Conservation (phyloP, 2,329 filamentous ascomycete genomes). For the Macroventuria anomochaeta region DNA sequence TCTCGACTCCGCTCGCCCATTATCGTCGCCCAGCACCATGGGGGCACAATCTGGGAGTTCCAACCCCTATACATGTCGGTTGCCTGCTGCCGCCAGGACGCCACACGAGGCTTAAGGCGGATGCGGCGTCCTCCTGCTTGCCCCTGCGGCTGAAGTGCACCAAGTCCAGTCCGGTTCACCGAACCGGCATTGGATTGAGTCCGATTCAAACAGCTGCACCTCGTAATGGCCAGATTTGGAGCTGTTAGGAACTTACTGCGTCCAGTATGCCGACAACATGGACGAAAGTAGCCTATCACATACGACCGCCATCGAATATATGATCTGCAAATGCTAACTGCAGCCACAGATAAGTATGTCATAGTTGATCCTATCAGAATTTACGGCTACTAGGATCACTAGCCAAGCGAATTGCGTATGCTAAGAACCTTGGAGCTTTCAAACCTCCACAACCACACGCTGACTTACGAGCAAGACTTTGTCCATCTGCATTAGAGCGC, state of each 20-base stretch:
- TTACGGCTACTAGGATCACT: constrained; percentile 1
- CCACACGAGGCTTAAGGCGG: not conserved
- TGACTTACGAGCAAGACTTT: not conserved
- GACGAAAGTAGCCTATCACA: not conserved
- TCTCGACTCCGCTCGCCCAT: not conserved
- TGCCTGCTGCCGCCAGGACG: not conserved
- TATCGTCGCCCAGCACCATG: not conserved
- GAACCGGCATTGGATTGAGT: not conserved
- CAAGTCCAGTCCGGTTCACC: not conserved
- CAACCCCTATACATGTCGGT: not conserved
- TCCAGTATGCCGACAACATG: not conserved
- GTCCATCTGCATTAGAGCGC: not conserved
- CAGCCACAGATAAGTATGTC: not conserved
- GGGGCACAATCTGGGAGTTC: not conserved
- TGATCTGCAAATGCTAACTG: too few relatives aligned
- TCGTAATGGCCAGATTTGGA: not conserved
- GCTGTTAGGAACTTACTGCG: not conserved
- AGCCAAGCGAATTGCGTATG: constrained; percentile 17
- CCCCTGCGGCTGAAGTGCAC: not conserved
- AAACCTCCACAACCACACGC: not conserved
- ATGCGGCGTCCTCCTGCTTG: not conserved
- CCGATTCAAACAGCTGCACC: not conserved
- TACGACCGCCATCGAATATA: not conserved
- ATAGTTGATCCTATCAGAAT: not conserved
- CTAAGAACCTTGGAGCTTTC: constrained; percentile 9